phyloP scores from a whole-genome alignment of 1,284 basidiomycete species.

The Sanghuangporus weigelae region DNA sequence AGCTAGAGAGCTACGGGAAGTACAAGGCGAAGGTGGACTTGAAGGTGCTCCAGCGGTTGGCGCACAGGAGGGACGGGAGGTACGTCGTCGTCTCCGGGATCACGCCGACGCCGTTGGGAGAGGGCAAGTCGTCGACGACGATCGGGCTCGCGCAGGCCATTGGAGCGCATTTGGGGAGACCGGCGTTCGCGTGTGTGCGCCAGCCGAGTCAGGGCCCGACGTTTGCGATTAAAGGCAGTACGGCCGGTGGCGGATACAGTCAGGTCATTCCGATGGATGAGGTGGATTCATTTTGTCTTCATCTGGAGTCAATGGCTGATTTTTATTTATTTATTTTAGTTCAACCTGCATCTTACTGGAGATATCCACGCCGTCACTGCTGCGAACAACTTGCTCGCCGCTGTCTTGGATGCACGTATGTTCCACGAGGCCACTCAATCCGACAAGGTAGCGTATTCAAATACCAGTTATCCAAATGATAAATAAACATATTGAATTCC shows the following conservation, averaged over 20 bases:
- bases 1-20: conserved; percentile 92
- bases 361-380: conserved; percentile 98
- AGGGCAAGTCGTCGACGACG: conserved; percentile 99
- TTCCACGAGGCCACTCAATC: conserved; percentile 97
- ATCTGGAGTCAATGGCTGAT: background rate
- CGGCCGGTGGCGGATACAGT: conserved; percentile 97
- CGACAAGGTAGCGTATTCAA: conserved; percentile 61
- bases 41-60: conserved; percentile 79
- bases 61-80: conserved; percentile 88
- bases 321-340: conserved; percentile 37
- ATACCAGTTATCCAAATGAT: background rate
- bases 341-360: conserved; percentile 94
- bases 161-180: conserved; percentile 89
- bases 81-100: conserved; percentile 97
- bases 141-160: conserved; percentile 97
- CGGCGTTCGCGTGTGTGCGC: conserved; percentile 96
- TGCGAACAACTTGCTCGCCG: conserved; percentile 95
- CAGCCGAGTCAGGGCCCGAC: conserved; percentile 99
- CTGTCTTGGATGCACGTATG: conserved; percentile 95
- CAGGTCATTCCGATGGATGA: conserved; percentile 99
- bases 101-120: conserved; percentile 95
- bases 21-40: conserved; percentile 98
- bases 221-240: conserved; percentile 99
- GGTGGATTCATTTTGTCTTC: conserved; percentile 27
- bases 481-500: background rate